These are phyloP conservation scores for Rauvolfia tetraphylla DNA, from an alignment of 257 asterid species.

Conservation along the genomic window DNA sequence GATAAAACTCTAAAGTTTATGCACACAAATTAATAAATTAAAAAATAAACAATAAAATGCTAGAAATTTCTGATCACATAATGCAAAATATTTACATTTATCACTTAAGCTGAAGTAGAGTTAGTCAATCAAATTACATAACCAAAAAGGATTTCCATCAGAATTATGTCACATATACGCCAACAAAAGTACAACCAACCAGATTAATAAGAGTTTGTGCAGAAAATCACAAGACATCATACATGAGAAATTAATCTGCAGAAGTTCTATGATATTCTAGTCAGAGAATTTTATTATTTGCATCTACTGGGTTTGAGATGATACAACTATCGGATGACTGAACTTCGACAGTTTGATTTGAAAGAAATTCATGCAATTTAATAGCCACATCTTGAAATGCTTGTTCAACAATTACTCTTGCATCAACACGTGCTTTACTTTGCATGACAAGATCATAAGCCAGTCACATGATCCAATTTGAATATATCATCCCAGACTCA, in stretches of 20 bases:
- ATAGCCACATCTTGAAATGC: neutral
- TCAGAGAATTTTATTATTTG: neutral
- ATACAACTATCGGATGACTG: neutral
- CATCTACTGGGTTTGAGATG: neutral
- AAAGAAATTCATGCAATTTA: neutral
- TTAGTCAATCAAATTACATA: too few relatives aligned
- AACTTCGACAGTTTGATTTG: neutral
- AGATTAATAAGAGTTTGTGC: neutral
- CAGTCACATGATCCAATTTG: constrained; percentile 8
- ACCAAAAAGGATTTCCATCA: too few relatives aligned
- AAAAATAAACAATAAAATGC: too few relatives aligned
- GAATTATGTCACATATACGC: too few relatives aligned
- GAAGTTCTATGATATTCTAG: neutral
- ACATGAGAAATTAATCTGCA: neutral
- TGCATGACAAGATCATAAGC: constrained; percentile 9
- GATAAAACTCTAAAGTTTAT: neutral
- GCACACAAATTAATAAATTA: neutral
- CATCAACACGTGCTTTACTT: constrained; percentile 10
- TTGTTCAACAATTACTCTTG: constrained; percentile 2
- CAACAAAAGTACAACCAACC: too few relatives aligned
- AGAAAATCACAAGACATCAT: neutral
- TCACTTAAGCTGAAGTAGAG: too few relatives aligned
- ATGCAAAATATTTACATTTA: too few relatives aligned
- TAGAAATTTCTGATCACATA: too few relatives aligned
- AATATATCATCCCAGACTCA: constrained; percentile 13